These are phyloP conservation scores for Pseudogymnoascus sp. DNA, from an alignment of 2,329 filamentous ascomycete species.

Conservation along the genomic window DNA sequence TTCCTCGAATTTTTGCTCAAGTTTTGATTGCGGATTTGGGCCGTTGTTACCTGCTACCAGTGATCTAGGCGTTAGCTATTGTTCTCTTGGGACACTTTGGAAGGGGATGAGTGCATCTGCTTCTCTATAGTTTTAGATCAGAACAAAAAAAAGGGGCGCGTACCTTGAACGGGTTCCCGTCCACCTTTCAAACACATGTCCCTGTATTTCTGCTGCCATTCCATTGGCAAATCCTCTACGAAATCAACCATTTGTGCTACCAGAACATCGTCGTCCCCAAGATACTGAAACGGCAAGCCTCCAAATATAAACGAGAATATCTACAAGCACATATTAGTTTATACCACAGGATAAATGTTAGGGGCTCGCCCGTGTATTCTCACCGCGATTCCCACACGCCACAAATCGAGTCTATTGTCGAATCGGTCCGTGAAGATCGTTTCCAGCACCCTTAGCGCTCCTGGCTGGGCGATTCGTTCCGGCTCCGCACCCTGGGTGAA, in stretches of 20 bases:
- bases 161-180: not conserved
- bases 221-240: slow-evolving; percentile 13
- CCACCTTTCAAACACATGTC: not conserved
- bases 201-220: slow-evolving; percentile 15
- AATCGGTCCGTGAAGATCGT: slow-evolving; percentile 20
- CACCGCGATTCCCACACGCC: slow-evolving; percentile 17
- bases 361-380: not conserved
- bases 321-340: slow-evolving; percentile 8
- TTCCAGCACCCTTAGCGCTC: slow-evolving; percentile 19
- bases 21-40: slow-evolving; percentile 11
- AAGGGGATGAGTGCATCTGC: not conserved
- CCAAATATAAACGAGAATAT: slow-evolving; percentile 16
- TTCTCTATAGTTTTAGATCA: slow-evolving; percentile 6
- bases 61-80: not conserved
- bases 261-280: slow-evolving; percentile 1
- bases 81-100: not conserved
- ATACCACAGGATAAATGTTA: not conserved
- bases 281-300: slow-evolving; percentile 10
- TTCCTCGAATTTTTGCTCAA: not conserved
- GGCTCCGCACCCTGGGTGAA: slow-evolving; percentile 16
- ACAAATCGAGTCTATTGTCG: slow-evolving; percentile 23
- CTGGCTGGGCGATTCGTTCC: slow-evolving; percentile 19
- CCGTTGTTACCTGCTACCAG: not conserved
- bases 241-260: slow-evolving; percentile 16
- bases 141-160: not conserved